Percentiles rank a stretch among this genome's conserved stretches.
Evolutionary conservation across 495 filamentous ascomycete genomes (phyloP).

Genomic region (Aspergillus homomorphus): DNA sequence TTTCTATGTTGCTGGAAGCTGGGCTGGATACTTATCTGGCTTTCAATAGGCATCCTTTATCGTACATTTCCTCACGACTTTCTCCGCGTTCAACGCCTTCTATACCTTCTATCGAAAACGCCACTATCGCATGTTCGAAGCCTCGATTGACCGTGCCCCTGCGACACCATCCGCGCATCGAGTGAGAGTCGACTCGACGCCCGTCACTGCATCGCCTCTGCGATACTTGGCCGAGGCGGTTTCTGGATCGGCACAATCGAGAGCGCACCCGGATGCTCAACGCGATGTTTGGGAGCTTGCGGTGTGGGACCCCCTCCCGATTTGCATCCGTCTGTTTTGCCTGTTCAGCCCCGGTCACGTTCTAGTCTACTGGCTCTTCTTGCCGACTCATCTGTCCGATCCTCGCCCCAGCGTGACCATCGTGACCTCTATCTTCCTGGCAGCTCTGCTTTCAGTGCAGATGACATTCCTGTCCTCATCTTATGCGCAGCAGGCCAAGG

Average conservation of each 20-base stretch:
- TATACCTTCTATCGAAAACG: conserved; percentile 82
- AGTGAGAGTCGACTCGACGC: conserved; percentile 86
- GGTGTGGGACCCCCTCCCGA: conserved; percentile 87
- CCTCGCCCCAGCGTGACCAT: conserved; percentile 80
- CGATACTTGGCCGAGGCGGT: conserved; percentile 71
- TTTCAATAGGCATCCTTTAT: conserved; percentile 59
- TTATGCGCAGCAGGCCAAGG: conserved; percentile 82
- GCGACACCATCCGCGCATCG: conserved; percentile 84
- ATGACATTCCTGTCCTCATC: conserved; percentile 64
- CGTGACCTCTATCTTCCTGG: conserved; percentile 70
- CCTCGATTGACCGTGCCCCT: conserved; percentile 67
- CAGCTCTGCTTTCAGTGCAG: conserved; percentile 71
- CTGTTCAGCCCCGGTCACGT: conserved; percentile 91
- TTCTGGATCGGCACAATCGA: conserved; percentile 59
- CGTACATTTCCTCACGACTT: conserved; percentile 60
- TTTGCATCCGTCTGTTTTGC: conserved; percentile 79
- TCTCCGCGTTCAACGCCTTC: conserved; percentile 69
- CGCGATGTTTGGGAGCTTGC: conserved; percentile 93
- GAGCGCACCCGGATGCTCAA: conserved; percentile 78
- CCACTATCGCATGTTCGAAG: conserved; percentile 89
- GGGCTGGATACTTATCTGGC: conserved; percentile 5
- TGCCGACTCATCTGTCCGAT: conserved; percentile 72
- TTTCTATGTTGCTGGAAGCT: background rate
- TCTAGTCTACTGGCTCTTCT: conserved; percentile 80
- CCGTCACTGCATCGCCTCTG: conserved; percentile 72